Evolutionary conservation across 805 yeast species (phyloP), one percentile per base, ranked within the genome.

Genomic region (Metschnikowia vanudenii): DNA sequence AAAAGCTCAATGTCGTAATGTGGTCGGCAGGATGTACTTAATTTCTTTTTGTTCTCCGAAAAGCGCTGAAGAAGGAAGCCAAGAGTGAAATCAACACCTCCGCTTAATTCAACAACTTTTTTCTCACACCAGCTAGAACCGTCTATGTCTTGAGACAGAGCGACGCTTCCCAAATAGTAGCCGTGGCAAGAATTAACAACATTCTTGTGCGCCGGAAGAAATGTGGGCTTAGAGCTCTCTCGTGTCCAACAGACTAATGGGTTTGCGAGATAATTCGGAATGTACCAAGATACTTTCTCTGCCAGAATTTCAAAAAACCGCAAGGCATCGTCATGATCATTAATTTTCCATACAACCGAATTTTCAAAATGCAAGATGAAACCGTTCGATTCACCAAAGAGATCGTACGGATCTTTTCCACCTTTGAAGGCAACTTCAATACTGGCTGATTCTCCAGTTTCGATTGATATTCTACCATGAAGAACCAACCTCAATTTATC

Each of bases 401-500:
- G 62, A 36, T 77, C 71, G 60, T 90, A 90, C 0, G 98, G 98
- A 57, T 85, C 84, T 43, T 82, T 74, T 0, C 92, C 80, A 1
- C 96, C 94, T 59, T 88, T 86, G 57, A 85, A 69, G 2, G 80
- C 74, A 6, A 85, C 75, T 46, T 80, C 78, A 37, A 86, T 70
- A 16, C 73, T 71, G 11, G 81, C 58, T 1, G 76, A 68, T 18
- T 78, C 63, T 2, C 65, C 65, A 74, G 87, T 78, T 13, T 66
- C 59, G 45, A 89, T 72, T 2, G 63, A 64, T 43, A 84, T 65
- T 16, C 79, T 76, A 0, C 96, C 96, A 67, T 91, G 97, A 55
- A 89, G 68, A 13, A 85, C 73, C 24, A 82, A 74, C 41, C 96
- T 69, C 22, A 89, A 65, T 61, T 90, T 92, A 64, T 91, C 98